Evolutionary conservation across 208 protist species (phyloP).

Genomic region (Wallacemonas sp.): DNA sequence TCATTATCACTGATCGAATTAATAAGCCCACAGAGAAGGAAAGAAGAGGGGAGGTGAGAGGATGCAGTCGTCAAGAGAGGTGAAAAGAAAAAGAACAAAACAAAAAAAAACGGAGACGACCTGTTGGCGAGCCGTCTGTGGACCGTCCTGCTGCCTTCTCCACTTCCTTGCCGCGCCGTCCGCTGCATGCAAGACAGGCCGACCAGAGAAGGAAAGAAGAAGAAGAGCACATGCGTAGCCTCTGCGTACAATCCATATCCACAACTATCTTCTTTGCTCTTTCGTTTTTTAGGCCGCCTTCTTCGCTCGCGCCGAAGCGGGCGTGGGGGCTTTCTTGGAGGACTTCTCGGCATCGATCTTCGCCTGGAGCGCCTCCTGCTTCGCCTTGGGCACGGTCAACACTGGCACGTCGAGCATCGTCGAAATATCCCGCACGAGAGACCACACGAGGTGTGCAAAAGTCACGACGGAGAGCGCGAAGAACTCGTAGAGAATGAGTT

Average conservation of each 20-base stretch:
- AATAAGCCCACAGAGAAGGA: neutral
- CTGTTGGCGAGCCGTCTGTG: too few relatives aligned
- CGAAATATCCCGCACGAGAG: constrained; percentile 38
- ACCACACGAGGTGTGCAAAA: constrained; percentile 60
- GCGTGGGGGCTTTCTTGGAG: too few relatives aligned
- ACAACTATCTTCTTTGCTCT: neutral
- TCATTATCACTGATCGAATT: neutral
- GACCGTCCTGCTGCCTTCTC: too few relatives aligned
- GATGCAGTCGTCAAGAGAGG: too few relatives aligned
- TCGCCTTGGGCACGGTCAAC: constrained; percentile 51
- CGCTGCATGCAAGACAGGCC: too few relatives aligned
- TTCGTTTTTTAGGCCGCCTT: neutral
- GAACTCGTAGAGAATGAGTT: constrained; percentile 62
- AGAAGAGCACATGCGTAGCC: neutral
- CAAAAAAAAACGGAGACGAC: too few relatives aligned
- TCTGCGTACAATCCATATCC: too few relatives aligned
- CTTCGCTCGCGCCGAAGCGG: too few relatives aligned
- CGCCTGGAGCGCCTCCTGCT: constrained; percentile 37
- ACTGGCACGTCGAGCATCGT: constrained; percentile 47
- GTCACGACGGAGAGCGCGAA: constrained; percentile 48
- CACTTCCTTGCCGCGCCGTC: too few relatives aligned
- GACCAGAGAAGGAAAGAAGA: neutral
- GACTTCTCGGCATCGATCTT: constrained; percentile 26
- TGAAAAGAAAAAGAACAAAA: neutral
- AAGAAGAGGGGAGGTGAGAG: constrained; percentile 6